phyloP scores from a whole-genome alignment of 228 moss, liverwort and hornwort genomes.

The Sphagnum fallax region DNA sequence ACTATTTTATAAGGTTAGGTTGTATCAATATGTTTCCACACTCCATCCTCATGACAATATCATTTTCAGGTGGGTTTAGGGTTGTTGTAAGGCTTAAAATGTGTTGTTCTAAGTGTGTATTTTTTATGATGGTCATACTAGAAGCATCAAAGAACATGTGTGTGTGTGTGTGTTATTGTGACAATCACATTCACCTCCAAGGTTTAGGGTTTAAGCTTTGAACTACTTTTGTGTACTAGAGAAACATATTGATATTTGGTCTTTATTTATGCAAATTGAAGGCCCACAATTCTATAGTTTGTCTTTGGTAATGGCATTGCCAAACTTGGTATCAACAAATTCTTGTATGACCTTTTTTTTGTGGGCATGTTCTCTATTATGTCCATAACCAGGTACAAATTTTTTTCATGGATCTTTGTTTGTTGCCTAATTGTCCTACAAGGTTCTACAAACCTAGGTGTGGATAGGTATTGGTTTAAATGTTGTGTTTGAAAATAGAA shows the following conservation, averaged over 20 bases:
- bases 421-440: neutral
- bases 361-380: conserved; percentile 97
- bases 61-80: too few species aligned
- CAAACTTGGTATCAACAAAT: conserved; percentile 71
- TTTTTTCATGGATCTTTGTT: neutral
- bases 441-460: neutral
- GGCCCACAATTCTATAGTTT: conserved; percentile 57
- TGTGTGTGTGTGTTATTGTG: too few species aligned
- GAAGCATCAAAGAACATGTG: too few species aligned
- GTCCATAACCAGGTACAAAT: conserved; percentile 65
- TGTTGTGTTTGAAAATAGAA: too few species aligned
- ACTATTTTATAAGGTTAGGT: too few species aligned
- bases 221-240: neutral
- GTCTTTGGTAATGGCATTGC: conserved; percentile 63
- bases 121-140: too few species aligned
- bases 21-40: too few species aligned
- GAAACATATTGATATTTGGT: neutral
- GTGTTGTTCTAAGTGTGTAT: too few species aligned
- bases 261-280: conserved; percentile 38
- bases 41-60: too few species aligned
- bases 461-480: neutral
- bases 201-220: too few species aligned
- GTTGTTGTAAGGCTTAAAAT: too few species aligned
- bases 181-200: too few species aligned
- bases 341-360: conserved; percentile 75